These are phyloP conservation scores for Marasmius tenuissimus DNA, from an alignment of 1,284 basidiomycete genomes.

Conservation along the genomic window DNA sequence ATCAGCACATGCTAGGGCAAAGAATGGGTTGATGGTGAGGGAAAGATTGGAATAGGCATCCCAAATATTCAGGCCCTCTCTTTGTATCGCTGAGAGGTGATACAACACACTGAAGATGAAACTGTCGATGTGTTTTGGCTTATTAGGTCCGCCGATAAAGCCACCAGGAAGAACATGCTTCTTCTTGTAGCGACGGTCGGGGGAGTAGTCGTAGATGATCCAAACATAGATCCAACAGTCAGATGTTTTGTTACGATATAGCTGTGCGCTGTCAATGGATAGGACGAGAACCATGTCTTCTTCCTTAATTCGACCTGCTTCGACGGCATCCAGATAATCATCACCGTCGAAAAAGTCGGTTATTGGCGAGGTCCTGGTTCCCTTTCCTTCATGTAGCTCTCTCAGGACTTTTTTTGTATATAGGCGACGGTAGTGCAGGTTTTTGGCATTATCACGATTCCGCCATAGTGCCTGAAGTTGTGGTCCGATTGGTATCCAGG, in stretches of 20 bases:
- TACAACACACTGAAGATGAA: conserved; percentile 24
- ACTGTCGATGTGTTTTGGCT: conserved; percentile 28
- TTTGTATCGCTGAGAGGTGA: conserved; percentile 19
- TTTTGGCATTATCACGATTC: conserved; percentile 11
- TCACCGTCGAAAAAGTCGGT: conserved; percentile 15
- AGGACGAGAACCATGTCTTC: conserved; percentile 25
- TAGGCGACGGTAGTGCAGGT: conserved; percentile 18
- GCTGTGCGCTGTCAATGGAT: conserved; percentile 31
- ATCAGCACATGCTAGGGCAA: conserved; percentile 24
- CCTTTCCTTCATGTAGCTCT: conserved; percentile 4
- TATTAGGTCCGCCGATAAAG: conserved; percentile 29
- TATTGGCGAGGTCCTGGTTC: conserved; percentile 12
- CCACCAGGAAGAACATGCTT: conserved; percentile 22
- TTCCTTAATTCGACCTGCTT: conserved; percentile 15
- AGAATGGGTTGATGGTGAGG: conserved; percentile 1
- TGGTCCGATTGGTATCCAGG: conserved; percentile 19
- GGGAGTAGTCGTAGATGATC: conserved; percentile 24
- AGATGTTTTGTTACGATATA: conserved; percentile 27
- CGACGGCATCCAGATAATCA: conserved; percentile 17
- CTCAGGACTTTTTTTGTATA: conserved; percentile 3
- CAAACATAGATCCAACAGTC: conserved; percentile 33
- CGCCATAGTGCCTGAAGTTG: conserved; percentile 22
- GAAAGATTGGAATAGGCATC: conserved; percentile 5
- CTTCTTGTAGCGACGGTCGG: conserved; percentile 27
- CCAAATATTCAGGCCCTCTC: conserved; percentile 17